phyloP scores from a whole-genome alignment of 2,329 filamentous ascomycete genomes.

The Bertia moriformis region DNA sequence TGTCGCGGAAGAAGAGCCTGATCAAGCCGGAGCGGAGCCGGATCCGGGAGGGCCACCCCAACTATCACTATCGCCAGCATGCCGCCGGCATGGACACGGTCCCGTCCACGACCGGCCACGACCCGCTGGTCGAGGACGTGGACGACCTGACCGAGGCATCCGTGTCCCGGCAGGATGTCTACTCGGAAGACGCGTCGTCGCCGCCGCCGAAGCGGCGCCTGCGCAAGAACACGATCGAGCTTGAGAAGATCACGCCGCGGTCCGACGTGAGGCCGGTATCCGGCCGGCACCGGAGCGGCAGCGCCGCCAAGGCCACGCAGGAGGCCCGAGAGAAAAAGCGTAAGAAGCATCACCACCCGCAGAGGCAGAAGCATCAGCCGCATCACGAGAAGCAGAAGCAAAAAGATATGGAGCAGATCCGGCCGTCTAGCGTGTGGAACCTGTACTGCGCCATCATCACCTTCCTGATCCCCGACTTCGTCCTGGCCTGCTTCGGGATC shows the following conservation, averaged over 20 bases:
- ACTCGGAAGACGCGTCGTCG: slow-evolving; percentile 29
- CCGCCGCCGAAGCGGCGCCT: slow-evolving; percentile 17
- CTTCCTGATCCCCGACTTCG: slow-evolving; percentile 81
- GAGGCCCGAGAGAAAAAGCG: slow-evolving; percentile 21
- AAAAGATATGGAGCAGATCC: slow-evolving; percentile 47
- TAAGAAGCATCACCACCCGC: slow-evolving; percentile 33
- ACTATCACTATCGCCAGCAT: slow-evolving; percentile 92
- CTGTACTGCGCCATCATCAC: slow-evolving; percentile 88
- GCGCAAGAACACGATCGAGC: slow-evolving; percentile 16
- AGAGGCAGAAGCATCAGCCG: slow-evolving; percentile 42
- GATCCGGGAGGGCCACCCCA: slow-evolving; percentile 75
- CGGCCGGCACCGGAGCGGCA: too few relatives aligned
- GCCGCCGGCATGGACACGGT: slow-evolving; percentile 82
- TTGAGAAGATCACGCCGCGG: slow-evolving; percentile 18
- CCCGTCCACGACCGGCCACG: slow-evolving; percentile 84
- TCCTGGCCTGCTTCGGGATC: slow-evolving; percentile 76
- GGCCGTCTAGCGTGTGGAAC: slow-evolving; percentile 81
- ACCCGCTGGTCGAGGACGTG: slow-evolving; percentile 69
- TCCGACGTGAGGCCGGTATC: slow-evolving; percentile 6
- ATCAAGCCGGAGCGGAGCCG: slow-evolving; percentile 77
- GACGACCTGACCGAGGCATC: slow-evolving; percentile 46
- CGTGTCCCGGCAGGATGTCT: too few relatives aligned
- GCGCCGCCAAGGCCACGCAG: slow-evolving; percentile 22
- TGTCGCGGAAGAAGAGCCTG: slow-evolving; percentile 68
- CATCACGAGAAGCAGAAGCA: too few relatives aligned